These are phyloP conservation scores for Malania oleifera DNA, from an alignment of 164 flowering plant species.

Conservation along the genomic window DNA sequence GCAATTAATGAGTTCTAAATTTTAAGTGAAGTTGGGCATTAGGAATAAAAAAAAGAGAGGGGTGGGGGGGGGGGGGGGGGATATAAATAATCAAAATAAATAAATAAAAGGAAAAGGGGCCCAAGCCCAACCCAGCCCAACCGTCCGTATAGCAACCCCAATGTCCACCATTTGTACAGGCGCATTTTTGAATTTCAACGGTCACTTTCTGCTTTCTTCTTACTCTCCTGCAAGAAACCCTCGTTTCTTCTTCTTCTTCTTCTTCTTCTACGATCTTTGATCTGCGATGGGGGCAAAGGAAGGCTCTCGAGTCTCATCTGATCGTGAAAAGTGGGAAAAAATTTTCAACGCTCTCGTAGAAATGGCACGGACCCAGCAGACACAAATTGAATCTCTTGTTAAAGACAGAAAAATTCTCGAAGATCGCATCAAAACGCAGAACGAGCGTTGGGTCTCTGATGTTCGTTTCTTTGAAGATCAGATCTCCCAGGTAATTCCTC, in stretches of 20 bases:
- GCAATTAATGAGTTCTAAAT: no score
- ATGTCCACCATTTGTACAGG: no score
- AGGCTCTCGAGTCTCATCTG: constrained; percentile 15
- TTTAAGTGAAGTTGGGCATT: no score
- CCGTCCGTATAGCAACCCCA: no score
- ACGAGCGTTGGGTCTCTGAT: constrained; percentile 41
- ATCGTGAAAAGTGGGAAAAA: constrained; percentile 37
- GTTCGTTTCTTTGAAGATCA: constrained; percentile 31
- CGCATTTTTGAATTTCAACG: no score
- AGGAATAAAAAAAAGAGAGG: no score
- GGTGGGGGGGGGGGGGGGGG: no score
- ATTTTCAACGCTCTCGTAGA: constrained; percentile 31
- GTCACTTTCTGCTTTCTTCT: not conserved
- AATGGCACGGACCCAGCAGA: constrained; percentile 35
- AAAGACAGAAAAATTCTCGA: constrained; percentile 41
- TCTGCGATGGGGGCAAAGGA: constrained; percentile 11
- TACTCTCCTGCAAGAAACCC: not conserved
- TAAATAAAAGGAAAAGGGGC: no score
- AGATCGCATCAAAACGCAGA: constrained; percentile 34
- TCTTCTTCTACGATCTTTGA: not conserved
- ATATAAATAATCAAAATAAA: no score
- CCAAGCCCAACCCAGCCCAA: no score
- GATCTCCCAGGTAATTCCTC: constrained; percentile 35
- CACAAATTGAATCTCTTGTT: constrained; percentile 38
- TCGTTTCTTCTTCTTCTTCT: not conserved